phyloP scores from a whole-genome alignment of 495 filamentous ascomycete species.

The Aspergillus indologenus region DNA sequence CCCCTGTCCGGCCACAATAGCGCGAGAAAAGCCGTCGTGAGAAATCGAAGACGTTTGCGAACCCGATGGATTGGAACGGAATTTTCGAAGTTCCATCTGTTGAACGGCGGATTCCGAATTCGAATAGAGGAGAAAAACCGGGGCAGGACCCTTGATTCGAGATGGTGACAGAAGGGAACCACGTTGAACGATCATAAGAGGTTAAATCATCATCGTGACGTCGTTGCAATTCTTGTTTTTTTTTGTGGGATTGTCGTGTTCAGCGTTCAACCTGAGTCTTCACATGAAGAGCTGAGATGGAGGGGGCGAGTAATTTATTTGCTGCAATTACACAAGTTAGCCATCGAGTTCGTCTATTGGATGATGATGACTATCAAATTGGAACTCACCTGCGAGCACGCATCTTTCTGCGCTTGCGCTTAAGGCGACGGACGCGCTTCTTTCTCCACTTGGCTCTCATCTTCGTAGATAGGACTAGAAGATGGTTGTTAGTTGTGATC shows the following conservation, averaged over 20 bases:
- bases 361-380: too few relatives aligned
- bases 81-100: slow-evolving; percentile 17
- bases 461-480: slow-evolving; percentile 52
- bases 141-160: slow-evolving; percentile 22
- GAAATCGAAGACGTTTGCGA: slow-evolving; percentile 27
- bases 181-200: slow-evolving; percentile 33
- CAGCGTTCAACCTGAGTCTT: slow-evolving; percentile 44
- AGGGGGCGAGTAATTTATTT: slow-evolving; percentile 69
- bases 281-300: slow-evolving; percentile 56
- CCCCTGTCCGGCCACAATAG: slow-evolving; percentile 16
- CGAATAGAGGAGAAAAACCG: slow-evolving; percentile 25
- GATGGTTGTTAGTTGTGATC: slow-evolving; percentile 21
- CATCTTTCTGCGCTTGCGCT: slow-evolving; percentile 99
- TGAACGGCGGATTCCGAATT: slow-evolving; percentile 39
- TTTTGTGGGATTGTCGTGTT: slow-evolving; percentile 44
- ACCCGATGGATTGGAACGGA: slow-evolving; percentile 30
- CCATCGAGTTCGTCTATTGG: too few relatives aligned
- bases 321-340: slow-evolving; percentile 44
- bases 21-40: slow-evolving; percentile 4
- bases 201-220: slow-evolving; percentile 36
- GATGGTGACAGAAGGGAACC: slow-evolving; percentile 24
- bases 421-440: slow-evolving; percentile 96
- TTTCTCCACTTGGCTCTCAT: slow-evolving; percentile 99
- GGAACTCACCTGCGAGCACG: slow-evolving; percentile 79
- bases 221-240: slow-evolving; percentile 25